Conservation (phyloP, 805 yeast genomes). For the Yamadazyma endophytica region DNA sequence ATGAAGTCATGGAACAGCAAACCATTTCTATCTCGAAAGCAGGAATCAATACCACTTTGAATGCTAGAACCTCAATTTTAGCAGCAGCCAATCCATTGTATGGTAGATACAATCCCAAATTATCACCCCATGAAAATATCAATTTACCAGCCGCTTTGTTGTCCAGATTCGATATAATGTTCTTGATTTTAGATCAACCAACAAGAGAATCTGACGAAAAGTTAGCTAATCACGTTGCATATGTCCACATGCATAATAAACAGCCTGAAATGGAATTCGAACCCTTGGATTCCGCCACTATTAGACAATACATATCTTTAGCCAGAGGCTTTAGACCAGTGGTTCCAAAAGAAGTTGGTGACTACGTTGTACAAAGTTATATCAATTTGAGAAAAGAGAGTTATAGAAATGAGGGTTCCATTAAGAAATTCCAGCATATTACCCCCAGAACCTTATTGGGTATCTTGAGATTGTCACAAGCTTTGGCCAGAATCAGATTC, state of each 20-base stretch:
- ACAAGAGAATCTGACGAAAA: conserved; percentile 73
- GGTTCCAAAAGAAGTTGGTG: conserved; percentile 78
- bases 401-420: conserved; percentile 70
- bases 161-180: conserved; percentile 90
- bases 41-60: conserved; percentile 92
- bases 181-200: conserved; percentile 82
- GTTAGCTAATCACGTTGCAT: conserved; percentile 91
- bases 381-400: conserved; percentile 92
- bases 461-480: conserved; percentile 89
- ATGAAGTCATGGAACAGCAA: conserved; percentile 99
- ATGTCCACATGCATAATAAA: conserved; percentile 87
- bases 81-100: conserved; percentile 99
- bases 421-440: conserved; percentile 79
- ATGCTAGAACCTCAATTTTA: conserved; percentile 90
- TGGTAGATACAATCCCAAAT: conserved; percentile 86
- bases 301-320: conserved; percentile 82
- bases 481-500: conserved; percentile 85
- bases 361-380: conserved; percentile 79
- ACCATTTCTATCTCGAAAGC: conserved; percentile 97
- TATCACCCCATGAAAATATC: conserved; percentile 92
- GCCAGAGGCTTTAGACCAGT: conserved; percentile 86
- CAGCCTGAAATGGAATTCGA: conserved; percentile 77
- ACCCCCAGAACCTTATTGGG: conserved; percentile 95
- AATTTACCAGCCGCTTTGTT: conserved; percentile 94
- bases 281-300: conserved; percentile 73